Conservation (phyloP, 108 stramenopile genomes). For the Epithemia pelagica region DNA sequence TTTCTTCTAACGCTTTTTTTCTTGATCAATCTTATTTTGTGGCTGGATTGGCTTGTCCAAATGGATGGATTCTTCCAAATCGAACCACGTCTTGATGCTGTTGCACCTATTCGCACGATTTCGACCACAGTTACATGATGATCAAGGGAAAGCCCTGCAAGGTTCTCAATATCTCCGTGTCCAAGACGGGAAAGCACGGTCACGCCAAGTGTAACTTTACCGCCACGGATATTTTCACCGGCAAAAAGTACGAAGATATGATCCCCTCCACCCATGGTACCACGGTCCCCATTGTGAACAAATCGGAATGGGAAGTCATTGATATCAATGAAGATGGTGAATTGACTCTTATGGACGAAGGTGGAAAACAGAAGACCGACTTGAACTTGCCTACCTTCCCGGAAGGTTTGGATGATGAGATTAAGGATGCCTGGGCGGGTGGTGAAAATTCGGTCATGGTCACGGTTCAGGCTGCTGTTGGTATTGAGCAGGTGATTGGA, state of each 20-base stretch:
- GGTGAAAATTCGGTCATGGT: constrained; percentile 84
- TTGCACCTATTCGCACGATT: no score
- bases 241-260: constrained; percentile 99
- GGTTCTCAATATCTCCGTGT: constrained; percentile 96
- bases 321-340: constrained; percentile 95
- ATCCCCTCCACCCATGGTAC: constrained; percentile 97
- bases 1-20: no score
- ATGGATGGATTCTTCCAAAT: no score
- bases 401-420: constrained; percentile 87
- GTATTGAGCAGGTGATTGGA: constrained; percentile 83
- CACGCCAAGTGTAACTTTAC: constrained; percentile 99
- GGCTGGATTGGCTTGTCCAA: no score
- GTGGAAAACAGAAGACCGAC: constrained; percentile 96
- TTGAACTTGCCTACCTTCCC: constrained; percentile 90
- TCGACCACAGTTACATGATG: constrained; percentile 78
- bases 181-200: constrained; percentile 99
- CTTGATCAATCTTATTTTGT: no score
- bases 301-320: constrained; percentile 94
- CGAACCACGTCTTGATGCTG: no score
- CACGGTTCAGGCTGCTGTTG: constrained; percentile 86
- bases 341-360: constrained; percentile 96
- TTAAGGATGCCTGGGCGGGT: constrained; percentile 87
- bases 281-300: constrained; percentile 93
- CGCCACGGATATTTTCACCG: constrained; percentile 98
- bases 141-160: constrained; percentile 99